Evolutionary conservation across 257 asterid species (phyloP).

Genomic region (Solanum chiquidenum): DNA sequence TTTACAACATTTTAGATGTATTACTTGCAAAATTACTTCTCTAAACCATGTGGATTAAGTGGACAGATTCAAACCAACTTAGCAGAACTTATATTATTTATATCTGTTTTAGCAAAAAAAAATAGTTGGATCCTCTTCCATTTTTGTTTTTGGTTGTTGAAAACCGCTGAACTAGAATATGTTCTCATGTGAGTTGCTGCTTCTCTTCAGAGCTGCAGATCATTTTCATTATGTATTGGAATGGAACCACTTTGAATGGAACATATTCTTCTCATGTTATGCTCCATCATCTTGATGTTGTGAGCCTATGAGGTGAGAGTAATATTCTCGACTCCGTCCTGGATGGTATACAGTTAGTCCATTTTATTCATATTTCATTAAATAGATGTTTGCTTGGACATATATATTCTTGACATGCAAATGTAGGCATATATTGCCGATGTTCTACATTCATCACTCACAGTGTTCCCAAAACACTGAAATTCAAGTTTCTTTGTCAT

Average conservation of each 20-base stretch:
- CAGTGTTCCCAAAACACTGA: background rate
- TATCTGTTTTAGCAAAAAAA: background rate
- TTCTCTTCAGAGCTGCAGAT: background rate
- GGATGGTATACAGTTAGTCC: background rate
- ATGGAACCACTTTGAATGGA: background rate
- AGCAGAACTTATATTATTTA: background rate
- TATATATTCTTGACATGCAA: background rate
- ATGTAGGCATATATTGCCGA: background rate
- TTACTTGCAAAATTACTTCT: background rate
- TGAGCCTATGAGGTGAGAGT: slow-evolving; percentile 1
- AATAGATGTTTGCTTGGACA: background rate
- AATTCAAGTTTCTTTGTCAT: background rate
- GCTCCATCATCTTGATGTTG: background rate
- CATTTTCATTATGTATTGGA: slow-evolving; percentile 2
- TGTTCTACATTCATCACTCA: background rate
- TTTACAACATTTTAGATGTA: background rate
- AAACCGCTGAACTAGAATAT: background rate
- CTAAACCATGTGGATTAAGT: background rate
- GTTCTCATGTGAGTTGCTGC: background rate
- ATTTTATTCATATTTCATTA: background rate
- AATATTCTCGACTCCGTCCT: background rate
- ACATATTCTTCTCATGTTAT: background rate
- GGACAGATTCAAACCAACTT: background rate
- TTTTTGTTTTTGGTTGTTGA: background rate
- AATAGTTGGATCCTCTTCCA: background rate